Evolutionary conservation across 78 protist genomes (phyloP), one percentile per base, ranked within the genome.

Genomic region (Planoprotostelium fungivorum): DNA sequence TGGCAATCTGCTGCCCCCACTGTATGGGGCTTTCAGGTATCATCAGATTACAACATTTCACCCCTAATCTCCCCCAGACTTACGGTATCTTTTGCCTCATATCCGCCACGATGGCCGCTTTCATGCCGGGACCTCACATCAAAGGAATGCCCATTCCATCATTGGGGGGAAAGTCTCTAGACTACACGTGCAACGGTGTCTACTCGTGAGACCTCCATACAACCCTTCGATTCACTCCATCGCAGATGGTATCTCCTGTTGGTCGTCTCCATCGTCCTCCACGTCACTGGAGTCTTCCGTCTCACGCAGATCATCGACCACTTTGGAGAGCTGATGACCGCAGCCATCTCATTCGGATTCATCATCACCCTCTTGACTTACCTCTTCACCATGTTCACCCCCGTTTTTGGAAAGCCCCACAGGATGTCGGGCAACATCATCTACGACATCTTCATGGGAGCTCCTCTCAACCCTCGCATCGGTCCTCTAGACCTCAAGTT

Each of bases 381-480:
- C 51, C 10, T 87, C 51, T 37, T 63, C 73, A 83, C 89, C 63
- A 63, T 89, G 84, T 0, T 28, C n/a, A 89, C 88, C 31, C 35
- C 37, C 36, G 35, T 25, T n/a, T 1, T n/a, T 36, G 83, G 85
- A 83, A 63, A 1, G 87, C 36, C 38, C 86, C 63, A 86, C 0
- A 87, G 92, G 36, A 83, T 88, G 90, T 28, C 90, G 1, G 96
- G 96, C 23, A 88, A 83, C 63, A 83, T 0, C 35, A 23, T 95
- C 37, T 95, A 95, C 39, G 96, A 95, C 89, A 87, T 95, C 37
- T 95, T 95, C 93, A 95, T 95, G 95, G 96, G 96, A 0, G 89
- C 92, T 10, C 0, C 83, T 51, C 93, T 95, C 37, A 38, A 93
- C 86, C 95, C 95, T 28, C 90, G 96, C 35, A 35, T 95, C 84